phyloP scores from a whole-genome alignment of 1,139 yeast genomes.

The Zhuliangozyma parablackwelliae region DNA sequence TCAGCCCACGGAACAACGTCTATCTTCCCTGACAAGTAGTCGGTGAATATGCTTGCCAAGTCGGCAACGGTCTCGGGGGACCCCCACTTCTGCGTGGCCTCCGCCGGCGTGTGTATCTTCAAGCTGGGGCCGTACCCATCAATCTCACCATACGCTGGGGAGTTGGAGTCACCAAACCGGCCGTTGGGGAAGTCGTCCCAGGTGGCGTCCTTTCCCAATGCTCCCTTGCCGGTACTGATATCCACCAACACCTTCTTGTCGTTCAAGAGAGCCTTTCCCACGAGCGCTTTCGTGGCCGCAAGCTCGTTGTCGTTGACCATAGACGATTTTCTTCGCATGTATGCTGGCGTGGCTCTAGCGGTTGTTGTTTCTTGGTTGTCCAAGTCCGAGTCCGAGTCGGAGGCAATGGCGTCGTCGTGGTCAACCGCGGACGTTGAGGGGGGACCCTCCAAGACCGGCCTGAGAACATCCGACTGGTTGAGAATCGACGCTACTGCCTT shows the following conservation, averaged over 20 bases:
- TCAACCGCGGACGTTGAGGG: constrained; percentile 10
- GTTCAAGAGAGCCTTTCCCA: constrained; percentile 22
- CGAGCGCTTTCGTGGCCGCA: constrained; percentile 25
- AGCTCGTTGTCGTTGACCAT: constrained; percentile 43
- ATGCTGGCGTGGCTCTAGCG: constrained; percentile 2
- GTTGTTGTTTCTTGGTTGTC: constrained; percentile 3
- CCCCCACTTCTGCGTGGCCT: constrained; percentile 80
- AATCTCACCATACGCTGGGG: constrained; percentile 96
- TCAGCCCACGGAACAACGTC: constrained; percentile 91
- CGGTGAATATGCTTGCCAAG: constrained; percentile 62
- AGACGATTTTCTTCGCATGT: constrained; percentile 41
- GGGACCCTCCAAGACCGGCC: constrained; percentile 20
- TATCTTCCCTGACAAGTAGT: constrained; percentile 71
- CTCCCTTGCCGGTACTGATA: constrained; percentile 80
- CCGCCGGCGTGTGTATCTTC: constrained; percentile 62
- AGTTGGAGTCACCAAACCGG: constrained; percentile 93
- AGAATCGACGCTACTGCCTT: constrained; percentile 85
- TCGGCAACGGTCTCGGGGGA: constrained; percentile 63
- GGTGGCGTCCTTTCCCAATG: constrained; percentile 84
- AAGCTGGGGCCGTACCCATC: constrained; percentile 95
- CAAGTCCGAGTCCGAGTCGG: constrained; percentile 24
- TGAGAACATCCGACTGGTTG: constrained; percentile 51
- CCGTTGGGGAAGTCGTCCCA: constrained; percentile 99
- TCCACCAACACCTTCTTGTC: constrained; percentile 59
- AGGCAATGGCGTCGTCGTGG: constrained; percentile 30